Conservation (phyloP, 2,329 filamentous ascomycete species). For the Colletotrichum tanaceti region DNA sequence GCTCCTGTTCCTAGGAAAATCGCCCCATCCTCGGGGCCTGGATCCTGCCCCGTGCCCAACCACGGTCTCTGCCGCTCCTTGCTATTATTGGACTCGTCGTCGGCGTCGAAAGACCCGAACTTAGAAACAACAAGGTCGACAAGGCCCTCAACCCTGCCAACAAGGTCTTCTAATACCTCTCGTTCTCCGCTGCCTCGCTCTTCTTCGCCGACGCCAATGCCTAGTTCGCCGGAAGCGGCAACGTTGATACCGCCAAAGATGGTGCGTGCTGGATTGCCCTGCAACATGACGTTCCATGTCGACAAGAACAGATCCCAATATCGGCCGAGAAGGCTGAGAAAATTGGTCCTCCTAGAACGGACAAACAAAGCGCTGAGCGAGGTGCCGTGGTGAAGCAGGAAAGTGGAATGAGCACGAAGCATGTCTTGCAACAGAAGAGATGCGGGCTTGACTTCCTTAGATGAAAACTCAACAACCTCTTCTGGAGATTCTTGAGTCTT, state of each 20-base stretch:
- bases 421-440: slow-evolving; percentile 83
- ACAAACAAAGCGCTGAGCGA: slow-evolving; percentile 78
- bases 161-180: slow-evolving; percentile 91
- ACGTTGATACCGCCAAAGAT: slow-evolving; percentile 88
- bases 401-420: slow-evolving; percentile 82
- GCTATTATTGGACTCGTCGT: slow-evolving; percentile 46
- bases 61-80: slow-evolving; percentile 59
- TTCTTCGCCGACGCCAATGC: slow-evolving; percentile 94
- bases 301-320: slow-evolving; percentile 81
- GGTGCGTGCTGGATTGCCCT: slow-evolving; percentile 85
- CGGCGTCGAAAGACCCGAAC: slow-evolving; percentile 68
- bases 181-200: slow-evolving; percentile 93
- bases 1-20: slow-evolving; percentile 86
- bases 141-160: slow-evolving; percentile 81
- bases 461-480: slow-evolving; percentile 80
- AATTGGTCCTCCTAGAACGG: slow-evolving; percentile 72
- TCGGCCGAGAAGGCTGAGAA: slow-evolving; percentile 77
- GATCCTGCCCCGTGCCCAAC: slow-evolving; percentile 78
- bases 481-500: slow-evolving; percentile 55
- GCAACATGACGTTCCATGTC: slow-evolving; percentile 89
- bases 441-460: slow-evolving; percentile 87
- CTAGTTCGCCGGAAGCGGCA: slow-evolving; percentile 89
- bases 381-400: slow-evolving; percentile 86
- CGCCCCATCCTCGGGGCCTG: slow-evolving; percentile 80
- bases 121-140: slow-evolving; percentile 89